Percentiles rank a stretch among this genome's conserved stretches.
Conservation (phyloP, 768 basidiomycete genomes). For the Serpula lacrymans region DNA sequence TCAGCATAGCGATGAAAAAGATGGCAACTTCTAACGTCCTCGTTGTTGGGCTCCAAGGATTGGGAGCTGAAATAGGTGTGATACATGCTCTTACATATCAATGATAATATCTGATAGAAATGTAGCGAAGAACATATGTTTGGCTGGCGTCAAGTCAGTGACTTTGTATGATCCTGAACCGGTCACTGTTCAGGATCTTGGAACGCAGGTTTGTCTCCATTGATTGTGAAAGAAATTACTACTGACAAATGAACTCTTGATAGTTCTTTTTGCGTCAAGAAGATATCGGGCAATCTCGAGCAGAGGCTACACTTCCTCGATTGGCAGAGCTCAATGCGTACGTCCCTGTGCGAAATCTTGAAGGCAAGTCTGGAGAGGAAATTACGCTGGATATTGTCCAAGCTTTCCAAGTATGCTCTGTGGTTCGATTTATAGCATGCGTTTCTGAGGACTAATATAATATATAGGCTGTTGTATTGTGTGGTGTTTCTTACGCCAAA, state of each 20-base stretch:
- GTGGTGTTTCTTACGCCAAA: slow-evolving; percentile 70
- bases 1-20: slow-evolving; percentile 87
- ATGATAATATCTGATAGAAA: slow-evolving; percentile 2
- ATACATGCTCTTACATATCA: slow-evolving; percentile 8
- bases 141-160: slow-evolving; percentile 97
- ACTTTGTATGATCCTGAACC: slow-evolving; percentile 93
- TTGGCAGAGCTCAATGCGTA: slow-evolving; percentile 94
- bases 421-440: background rate
- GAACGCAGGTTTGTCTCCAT: slow-evolving; percentile 71
- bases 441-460: slow-evolving; percentile 2
- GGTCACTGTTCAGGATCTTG: slow-evolving; percentile 84
- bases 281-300: slow-evolving; percentile 87
- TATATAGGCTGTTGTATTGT: slow-evolving; percentile 81
- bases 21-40: slow-evolving; percentile 97
- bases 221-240: background rate
- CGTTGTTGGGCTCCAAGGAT: slow-evolving; percentile 85
- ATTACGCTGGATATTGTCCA: slow-evolving; percentile 79
- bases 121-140: slow-evolving; percentile 83
- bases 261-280: slow-evolving; percentile 92
- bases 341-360: slow-evolving; percentile 88
- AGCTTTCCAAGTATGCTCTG: slow-evolving; percentile 76
- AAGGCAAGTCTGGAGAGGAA: slow-evolving; percentile 70
- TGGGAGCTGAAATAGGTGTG: slow-evolving; percentile 94
- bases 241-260: slow-evolving; percentile 10
- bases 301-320: slow-evolving; percentile 80